phyloP scores from a whole-genome alignment of 1,284 basidiomycete genomes.

The Ustilago bromivora region DNA sequence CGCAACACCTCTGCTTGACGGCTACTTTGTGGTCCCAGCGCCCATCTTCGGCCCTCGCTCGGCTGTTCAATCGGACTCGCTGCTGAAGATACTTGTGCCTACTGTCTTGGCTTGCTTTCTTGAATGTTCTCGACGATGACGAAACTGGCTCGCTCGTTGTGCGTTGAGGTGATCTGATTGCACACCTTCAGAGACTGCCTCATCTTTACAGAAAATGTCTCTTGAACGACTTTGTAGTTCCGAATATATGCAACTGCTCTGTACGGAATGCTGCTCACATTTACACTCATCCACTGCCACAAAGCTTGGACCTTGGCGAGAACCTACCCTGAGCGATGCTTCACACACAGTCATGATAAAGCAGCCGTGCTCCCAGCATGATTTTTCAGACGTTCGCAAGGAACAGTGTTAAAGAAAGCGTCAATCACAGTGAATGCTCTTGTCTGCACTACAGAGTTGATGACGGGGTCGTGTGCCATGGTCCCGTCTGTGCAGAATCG shows the following conservation, averaged over 20 bases:
- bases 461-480: not conserved
- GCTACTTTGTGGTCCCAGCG: not conserved
- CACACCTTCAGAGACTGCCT: not conserved
- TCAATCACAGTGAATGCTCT: not conserved
- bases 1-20: conserved; percentile 7
- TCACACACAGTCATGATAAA: not conserved
- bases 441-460: not conserved
- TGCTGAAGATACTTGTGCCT: not conserved
- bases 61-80: not conserved
- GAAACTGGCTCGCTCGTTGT: not conserved
- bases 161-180: not conserved
- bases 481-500: not conserved
- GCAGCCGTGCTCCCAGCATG: not conserved
- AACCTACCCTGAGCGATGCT: not conserved
- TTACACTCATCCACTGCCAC: not conserved
- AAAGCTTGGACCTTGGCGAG: not conserved
- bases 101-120: not conserved
- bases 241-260: conserved; percentile 15
- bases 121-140: not conserved
- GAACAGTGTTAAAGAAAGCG: no score
- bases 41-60: not conserved
- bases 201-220: not conserved
- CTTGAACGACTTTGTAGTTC: conserved; percentile 3
- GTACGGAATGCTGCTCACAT: conserved; percentile 25
- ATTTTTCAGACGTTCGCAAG: no score